phyloP scores from a whole-genome alignment of 192 early-diverging fungal genomes.

The Phycomyces blakesleeanus region DNA sequence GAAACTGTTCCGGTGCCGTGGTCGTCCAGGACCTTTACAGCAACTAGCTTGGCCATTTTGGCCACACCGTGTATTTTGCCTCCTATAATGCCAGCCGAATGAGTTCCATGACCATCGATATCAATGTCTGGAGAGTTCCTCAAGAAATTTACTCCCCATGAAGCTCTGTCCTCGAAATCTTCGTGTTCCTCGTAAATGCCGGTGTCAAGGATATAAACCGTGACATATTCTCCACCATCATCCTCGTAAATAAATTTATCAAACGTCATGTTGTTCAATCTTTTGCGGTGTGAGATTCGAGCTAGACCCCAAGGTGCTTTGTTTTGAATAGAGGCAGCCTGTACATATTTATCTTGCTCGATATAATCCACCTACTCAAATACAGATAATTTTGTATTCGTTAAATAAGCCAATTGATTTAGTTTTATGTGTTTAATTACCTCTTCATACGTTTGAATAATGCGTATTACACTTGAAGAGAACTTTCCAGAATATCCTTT shows the following conservation, averaged over 20 bases:
- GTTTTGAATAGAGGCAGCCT: too few species aligned
- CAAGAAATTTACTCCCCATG: conserved; percentile 38
- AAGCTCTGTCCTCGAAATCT: conserved; percentile 75
- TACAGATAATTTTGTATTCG: too few species aligned
- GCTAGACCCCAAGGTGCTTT: neutral
- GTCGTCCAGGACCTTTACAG: conserved; percentile 64
- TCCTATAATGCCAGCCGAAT: conserved; percentile 65
- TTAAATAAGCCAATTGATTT: too few species aligned
- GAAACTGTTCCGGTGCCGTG: conserved; percentile 53
- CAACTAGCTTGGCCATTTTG: conserved; percentile 62
- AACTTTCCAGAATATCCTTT: too few species aligned
- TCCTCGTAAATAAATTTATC: neutral
- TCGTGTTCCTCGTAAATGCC: conserved; percentile 53
- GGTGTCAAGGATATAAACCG: conserved; percentile 60
- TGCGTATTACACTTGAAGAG: too few species aligned
- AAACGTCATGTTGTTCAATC: neutral
- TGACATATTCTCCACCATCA: conserved; percentile 29
- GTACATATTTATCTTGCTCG: too few species aligned
- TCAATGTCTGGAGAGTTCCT: conserved; percentile 21
- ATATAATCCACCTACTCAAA: too few species aligned
- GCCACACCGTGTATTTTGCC: conserved; percentile 64
- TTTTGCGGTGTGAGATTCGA: neutral
- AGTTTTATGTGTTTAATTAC: too few species aligned
- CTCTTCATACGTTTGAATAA: too few species aligned
- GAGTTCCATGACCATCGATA: conserved; percentile 62